phyloP scores from a whole-genome alignment of 2,329 filamentous ascomycete genomes.

The Neospermospora avenae region DNA sequence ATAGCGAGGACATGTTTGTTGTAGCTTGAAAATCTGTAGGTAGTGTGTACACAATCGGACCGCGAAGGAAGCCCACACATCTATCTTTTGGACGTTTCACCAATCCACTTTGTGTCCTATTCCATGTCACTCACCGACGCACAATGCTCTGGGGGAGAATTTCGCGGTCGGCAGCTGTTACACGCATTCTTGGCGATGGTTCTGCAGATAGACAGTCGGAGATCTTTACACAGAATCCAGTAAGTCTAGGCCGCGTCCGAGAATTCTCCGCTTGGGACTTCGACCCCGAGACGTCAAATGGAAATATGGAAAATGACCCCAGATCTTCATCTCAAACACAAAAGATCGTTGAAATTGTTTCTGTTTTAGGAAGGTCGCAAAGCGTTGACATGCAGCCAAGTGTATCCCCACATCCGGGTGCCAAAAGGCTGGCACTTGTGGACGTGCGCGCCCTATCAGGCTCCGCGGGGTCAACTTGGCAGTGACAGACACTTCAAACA shows the following conservation, averaged over 20 bases:
- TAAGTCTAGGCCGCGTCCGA: background rate
- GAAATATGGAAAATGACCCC: background rate
- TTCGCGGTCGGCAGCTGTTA: background rate
- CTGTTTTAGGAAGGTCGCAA: background rate
- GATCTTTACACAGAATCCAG: background rate
- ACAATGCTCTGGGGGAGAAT: background rate
- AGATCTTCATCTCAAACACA: background rate
- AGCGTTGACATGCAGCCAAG: background rate
- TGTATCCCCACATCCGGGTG: background rate
- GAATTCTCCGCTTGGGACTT: background rate
- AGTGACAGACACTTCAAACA: conserved; percentile 1
- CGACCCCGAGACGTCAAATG: background rate
- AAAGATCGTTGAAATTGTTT: background rate
- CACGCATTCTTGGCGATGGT: background rate
- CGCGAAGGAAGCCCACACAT: background rate
- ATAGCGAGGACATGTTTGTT: background rate
- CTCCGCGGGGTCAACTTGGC: background rate
- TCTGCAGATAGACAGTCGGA: background rate
- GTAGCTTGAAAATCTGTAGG: background rate
- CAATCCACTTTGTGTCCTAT: background rate
- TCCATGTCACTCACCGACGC: background rate
- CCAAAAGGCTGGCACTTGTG: background rate
- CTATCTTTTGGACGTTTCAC: background rate
- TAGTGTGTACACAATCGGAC: background rate
- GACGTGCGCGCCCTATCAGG: background rate